Evolutionary conservation across 2,329 filamentous ascomycete species (phyloP).

Genomic region (Fusarium liriodendri): DNA sequence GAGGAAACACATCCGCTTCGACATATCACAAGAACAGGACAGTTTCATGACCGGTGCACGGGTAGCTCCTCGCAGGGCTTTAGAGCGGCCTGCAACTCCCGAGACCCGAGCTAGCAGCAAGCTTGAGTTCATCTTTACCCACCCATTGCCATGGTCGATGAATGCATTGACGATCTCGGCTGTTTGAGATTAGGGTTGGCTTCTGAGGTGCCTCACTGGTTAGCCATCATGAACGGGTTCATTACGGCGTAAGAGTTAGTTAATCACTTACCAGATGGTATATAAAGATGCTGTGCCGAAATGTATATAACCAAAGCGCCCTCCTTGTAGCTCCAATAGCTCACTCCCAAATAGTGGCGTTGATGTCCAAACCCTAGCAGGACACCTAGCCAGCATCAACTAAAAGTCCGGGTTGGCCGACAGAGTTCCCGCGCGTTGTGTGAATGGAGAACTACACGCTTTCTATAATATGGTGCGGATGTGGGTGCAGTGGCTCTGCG

Average conservation of each 20-base stretch:
- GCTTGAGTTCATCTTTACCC: background rate
- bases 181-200: no score
- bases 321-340: no score
- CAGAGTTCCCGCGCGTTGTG: no score
- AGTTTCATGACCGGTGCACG: accelerated
- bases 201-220: background rate
- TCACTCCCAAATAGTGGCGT: no score
- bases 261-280: background rate
- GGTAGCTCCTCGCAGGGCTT: no score
- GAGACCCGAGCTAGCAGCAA: background rate
- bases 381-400: no score
- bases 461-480: background rate
- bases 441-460: background rate
- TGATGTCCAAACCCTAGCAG: no score
- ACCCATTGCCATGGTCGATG: background rate
- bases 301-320: background rate
- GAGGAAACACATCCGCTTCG: background rate
- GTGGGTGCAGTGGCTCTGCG: background rate
- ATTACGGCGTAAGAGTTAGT: background rate
- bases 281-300: background rate
- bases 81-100: background rate
- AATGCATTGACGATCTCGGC: no score
- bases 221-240: background rate
- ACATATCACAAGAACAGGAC: background rate
- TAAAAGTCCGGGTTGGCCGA: no score